Base-by-base conservation (phyloP, 176 grass and related monocot species). In the Elymus sibiricus region DNA sequence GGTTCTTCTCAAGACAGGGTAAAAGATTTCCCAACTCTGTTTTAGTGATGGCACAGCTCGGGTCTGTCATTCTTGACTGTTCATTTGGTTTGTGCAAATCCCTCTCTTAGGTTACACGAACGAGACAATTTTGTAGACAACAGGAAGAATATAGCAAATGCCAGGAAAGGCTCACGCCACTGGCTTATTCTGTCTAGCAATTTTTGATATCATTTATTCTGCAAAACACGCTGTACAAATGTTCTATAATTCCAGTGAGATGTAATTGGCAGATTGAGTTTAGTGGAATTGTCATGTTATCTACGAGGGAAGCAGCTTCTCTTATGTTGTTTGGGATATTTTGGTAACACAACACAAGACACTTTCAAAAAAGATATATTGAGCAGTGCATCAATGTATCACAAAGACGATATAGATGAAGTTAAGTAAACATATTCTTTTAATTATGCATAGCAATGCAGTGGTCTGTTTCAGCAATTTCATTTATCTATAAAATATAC, bases 81-180 rank as follows among this genome's bases (percentile, higher is more conserved):
- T 67, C 77, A 38, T 84, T 84, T 88, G 49, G 77, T 63, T 83
- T 39, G 16, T 65, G 55, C 77, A 73, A 43, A 53, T 53, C 70
- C 17, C 62, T 31, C n/a, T 39, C 17, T 34, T 76, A 84, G 89
- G 59, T 38, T 80, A 79, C 53, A 40, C 80, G 61, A 37, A n/a
- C 75, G 68, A 69, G 87, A 80, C 89, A 91, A 76, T 87, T 90
- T 88, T 89, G 83, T 86, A 82, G 83, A 78, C 79, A 79, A 63
- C 10, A 44, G 16, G 73, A 70, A 46, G 19, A 69, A 46, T 27
- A 46, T 47, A 74, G 71, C 40, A 72, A 71, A 15, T 24, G 55
- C 29, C 32, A 34, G 68, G 68, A 58, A 87, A 74, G 79, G 58
- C 43, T 15, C 9, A 16, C 0, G 73, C 3, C 19, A 64, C 64